phyloP scores from a whole-genome alignment of 1,284 basidiomycete genomes.

The Puccinia hordei region DNA sequence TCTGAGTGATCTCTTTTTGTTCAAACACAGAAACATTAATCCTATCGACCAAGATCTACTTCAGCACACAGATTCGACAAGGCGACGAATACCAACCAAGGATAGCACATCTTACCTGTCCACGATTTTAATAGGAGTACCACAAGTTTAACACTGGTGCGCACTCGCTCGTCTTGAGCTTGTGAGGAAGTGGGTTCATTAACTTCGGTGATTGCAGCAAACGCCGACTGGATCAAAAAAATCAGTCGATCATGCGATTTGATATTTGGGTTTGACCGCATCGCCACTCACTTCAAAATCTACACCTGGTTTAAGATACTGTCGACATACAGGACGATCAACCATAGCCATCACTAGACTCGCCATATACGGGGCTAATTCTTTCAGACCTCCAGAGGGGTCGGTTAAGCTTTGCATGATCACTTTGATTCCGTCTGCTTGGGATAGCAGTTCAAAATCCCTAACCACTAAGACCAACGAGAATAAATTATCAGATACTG shows the following conservation, averaged over 20 bases:
- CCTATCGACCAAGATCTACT: slow-evolving; percentile 63
- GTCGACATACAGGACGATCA: slow-evolving; percentile 80
- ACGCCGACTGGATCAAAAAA: slow-evolving; percentile 67
- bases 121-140: slow-evolving; percentile 84
- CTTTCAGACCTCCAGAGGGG: slow-evolving; percentile 67
- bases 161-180: slow-evolving; percentile 69
- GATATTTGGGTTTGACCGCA: not conserved
- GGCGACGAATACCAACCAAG: not conserved
- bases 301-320: slow-evolving; percentile 75
- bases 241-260: not conserved
- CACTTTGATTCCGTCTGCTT: slow-evolving; percentile 81
- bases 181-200: slow-evolving; percentile 79
- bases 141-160: slow-evolving; percentile 74
- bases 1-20: slow-evolving; percentile 79
- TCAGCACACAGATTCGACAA: not conserved
- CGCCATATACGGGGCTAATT: slow-evolving; percentile 81
- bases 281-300: slow-evolving; percentile 76
- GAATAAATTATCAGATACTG: not conserved
- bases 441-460: slow-evolving; percentile 78
- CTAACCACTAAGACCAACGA: slow-evolving; percentile 66
- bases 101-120: slow-evolving; percentile 71
- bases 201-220: slow-evolving; percentile 85
- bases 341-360: slow-evolving; percentile 79
- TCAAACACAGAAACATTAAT: slow-evolving; percentile 89
- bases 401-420: slow-evolving; percentile 83